Evolutionary conservation across 495 filamentous ascomycete species (phyloP).

Genomic region (Amorphotheca resinae): DNA sequence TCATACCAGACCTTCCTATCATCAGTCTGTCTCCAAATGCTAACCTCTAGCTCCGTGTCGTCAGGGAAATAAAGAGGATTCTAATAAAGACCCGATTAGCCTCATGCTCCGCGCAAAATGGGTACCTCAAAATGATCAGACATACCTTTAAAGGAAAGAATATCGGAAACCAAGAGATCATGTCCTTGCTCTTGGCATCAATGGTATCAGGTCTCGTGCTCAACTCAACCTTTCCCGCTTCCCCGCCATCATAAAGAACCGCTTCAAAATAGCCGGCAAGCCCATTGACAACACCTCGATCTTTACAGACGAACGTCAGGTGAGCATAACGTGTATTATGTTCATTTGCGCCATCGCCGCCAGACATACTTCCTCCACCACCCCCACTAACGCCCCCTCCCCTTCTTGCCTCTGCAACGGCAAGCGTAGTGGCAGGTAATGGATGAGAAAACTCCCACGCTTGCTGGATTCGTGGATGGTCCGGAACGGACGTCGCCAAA

Average conservation of each 20-base stretch:
- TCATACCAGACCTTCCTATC: constrained; percentile 98
- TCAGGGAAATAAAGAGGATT: constrained; percentile 80
- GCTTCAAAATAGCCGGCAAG: constrained; percentile 94
- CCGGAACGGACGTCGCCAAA: constrained; percentile 46
- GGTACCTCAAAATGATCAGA: constrained; percentile 9
- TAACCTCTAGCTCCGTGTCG: constrained; percentile 70
- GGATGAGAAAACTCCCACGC: constrained; percentile 63
- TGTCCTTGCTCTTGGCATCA: constrained; percentile 80
- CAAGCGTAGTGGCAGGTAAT: constrained; percentile 30
- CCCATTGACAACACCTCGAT: constrained; percentile 78
- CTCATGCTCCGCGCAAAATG: too few species aligned
- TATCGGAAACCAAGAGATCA: constrained; percentile 99
- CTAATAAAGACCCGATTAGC: too few species aligned
- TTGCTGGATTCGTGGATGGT: constrained; percentile 45
- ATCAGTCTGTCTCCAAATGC: constrained; percentile 91
- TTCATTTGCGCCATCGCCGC: constrained; percentile 56
- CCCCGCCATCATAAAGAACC: constrained; percentile 54
- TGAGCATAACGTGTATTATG: constrained; percentile 75
- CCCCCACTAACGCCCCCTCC: constrained; percentile 35
- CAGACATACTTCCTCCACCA: constrained; percentile 47
- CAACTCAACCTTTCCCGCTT: constrained; percentile 54
- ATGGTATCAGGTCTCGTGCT: constrained; percentile 90
- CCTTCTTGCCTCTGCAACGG: constrained; percentile 42
- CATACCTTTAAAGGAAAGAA: constrained; percentile 91
- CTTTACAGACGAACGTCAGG: constrained; percentile 56